Evolutionary conservation across 129 eudicot species (phyloP).

Genomic region (Calendula officinalis): DNA sequence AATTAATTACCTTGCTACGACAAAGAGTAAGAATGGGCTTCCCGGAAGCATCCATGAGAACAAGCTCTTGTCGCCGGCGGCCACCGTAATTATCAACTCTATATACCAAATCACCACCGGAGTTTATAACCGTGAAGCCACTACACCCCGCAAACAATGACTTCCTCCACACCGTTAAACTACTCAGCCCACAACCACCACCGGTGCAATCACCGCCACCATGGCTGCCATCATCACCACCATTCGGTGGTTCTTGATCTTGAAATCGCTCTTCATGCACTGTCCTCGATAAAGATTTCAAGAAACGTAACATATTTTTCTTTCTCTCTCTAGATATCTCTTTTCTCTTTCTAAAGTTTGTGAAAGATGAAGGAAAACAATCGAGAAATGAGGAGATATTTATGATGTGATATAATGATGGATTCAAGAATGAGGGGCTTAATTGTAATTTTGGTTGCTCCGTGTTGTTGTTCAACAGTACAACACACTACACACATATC

Average conservation of each 20-base stretch:
- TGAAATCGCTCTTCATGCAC: conserved; percentile 44
- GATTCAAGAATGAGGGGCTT: conserved; percentile 9
- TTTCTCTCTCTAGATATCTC: neutral
- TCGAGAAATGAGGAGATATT: conserved; percentile 23
- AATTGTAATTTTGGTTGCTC: conserved; percentile 18
- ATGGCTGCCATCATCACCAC: neutral
- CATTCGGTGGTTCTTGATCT: conserved; percentile 19
- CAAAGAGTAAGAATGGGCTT: conserved; percentile 53
- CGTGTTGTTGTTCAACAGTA: conserved; percentile 10
- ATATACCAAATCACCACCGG: conserved; percentile 60
- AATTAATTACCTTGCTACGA: conserved; percentile 66
- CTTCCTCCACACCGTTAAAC: conserved; percentile 84
- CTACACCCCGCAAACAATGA: conserved; percentile 66
- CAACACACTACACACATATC: conserved; percentile 3
- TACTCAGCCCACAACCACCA: conserved; percentile 19
- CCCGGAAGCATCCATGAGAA: conserved; percentile 78
- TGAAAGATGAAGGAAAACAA: conserved; percentile 2
- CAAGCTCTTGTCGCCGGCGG: conserved; percentile 37
- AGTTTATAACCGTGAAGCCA: conserved; percentile 84
- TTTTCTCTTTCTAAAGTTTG: conserved; percentile 12
- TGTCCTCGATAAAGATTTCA: conserved; percentile 53
- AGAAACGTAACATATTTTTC: conserved; percentile 33
- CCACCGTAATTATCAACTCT: conserved; percentile 76
- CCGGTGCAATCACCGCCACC: neutral
- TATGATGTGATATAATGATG: conserved; percentile 22